These are phyloP conservation scores for Solanum ossicruentum DNA, from an alignment of 257 asterid genomes.

Conservation along the genomic window DNA sequence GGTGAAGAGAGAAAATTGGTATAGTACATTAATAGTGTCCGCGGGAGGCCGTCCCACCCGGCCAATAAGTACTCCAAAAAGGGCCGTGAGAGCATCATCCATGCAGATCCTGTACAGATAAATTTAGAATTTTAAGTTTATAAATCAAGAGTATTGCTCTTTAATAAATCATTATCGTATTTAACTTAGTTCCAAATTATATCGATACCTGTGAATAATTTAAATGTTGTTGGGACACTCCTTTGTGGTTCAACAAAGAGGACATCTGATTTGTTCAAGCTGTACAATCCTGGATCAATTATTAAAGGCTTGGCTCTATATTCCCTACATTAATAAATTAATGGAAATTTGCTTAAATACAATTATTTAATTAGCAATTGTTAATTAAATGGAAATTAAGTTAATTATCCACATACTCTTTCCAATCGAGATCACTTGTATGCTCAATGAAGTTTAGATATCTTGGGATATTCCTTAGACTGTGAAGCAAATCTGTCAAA, in stretches of 20 bases:
- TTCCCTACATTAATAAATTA: slow-evolving; percentile 11
- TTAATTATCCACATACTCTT: slow-evolving; percentile 33
- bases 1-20: slow-evolving; percentile 67
- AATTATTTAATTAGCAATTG: neutral
- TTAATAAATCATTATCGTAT: too few species aligned
- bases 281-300: slow-evolving; percentile 64
- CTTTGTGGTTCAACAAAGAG: slow-evolving; percentile 43
- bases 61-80: slow-evolving; percentile 50
- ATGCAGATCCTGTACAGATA: slow-evolving; percentile 36
- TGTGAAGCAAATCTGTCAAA: slow-evolving; percentile 46
- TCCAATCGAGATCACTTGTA: slow-evolving; percentile 61
- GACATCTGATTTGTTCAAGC: slow-evolving; percentile 4
- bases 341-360: neutral
- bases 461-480: slow-evolving; percentile 43
- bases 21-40: slow-evolving; percentile 53
- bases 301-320: slow-evolving; percentile 66
- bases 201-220: slow-evolving; percentile 34
- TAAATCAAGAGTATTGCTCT: neutral
- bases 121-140: neutral
- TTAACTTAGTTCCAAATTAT: too few species aligned
- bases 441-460: slow-evolving; percentile 63
- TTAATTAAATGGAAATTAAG: neutral
- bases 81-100: slow-evolving; percentile 77
- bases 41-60: slow-evolving; percentile 70
- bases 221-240: slow-evolving; percentile 4